Percentiles rank a stretch among this genome's conserved stretches.
Conservation (phyloP, 352 stramenopile genomes). For the Globisporangium cederbergense region DNA sequence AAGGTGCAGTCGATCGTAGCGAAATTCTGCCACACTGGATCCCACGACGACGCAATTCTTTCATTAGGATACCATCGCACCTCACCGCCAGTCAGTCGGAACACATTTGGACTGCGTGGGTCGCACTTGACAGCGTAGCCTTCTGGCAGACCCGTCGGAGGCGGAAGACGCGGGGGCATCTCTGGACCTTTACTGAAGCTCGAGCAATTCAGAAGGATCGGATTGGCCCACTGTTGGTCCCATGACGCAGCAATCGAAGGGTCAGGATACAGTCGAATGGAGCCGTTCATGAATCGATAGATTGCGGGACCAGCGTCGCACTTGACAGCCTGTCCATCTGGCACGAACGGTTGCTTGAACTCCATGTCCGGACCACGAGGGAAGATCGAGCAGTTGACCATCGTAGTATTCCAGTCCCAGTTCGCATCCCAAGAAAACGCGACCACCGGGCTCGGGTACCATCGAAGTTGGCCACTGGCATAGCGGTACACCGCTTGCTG, state of each 20-base stretch:
- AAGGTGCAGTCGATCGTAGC: constrained; percentile 1
- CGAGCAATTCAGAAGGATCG: constrained; percentile 17
- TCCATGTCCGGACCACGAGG: constrained; percentile 15
- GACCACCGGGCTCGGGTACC: constrained; percentile 20
- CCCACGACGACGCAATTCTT: constrained; percentile 2
- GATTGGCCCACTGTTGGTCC: constrained; percentile 19
- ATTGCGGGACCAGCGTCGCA: constrained; percentile 9
- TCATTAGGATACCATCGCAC: constrained; percentile 4
- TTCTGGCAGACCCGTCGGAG: background rate
- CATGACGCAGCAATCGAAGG: constrained; percentile 22
- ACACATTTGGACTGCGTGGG: constrained; percentile 12
- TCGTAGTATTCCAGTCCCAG: constrained; percentile 10
- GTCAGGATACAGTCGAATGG: constrained; percentile 22
- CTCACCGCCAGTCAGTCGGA: constrained; percentile 14
- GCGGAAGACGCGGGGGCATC: background rate
- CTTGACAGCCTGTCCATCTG: constrained; percentile 16
- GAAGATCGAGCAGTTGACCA: constrained; percentile 22
- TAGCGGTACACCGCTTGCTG: constrained; percentile 19
- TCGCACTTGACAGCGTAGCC: constrained; percentile 11
- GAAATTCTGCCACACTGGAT: background rate
- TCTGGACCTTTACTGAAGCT: constrained; percentile 9
- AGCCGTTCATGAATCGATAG: constrained; percentile 10
- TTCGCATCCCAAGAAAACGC: constrained; percentile 25
- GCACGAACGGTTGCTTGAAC: constrained; percentile 9
- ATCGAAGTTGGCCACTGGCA: constrained; percentile 13